Conservation (phyloP, 306 rosid genomes). For the Luffa acutangula region DNA sequence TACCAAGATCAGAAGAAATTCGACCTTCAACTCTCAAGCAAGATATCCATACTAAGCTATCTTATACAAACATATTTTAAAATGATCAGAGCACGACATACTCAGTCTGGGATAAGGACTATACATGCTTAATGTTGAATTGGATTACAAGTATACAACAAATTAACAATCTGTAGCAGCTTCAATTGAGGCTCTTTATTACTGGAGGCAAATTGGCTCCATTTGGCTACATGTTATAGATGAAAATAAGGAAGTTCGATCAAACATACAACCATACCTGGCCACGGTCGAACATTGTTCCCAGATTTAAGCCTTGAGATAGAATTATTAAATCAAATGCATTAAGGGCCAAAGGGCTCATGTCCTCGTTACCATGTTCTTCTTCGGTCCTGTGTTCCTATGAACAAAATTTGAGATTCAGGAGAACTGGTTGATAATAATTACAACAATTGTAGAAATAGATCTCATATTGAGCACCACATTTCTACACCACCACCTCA, state of each 20-base stretch:
- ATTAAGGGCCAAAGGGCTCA: constrained; percentile 67
- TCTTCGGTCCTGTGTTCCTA: constrained; percentile 46
- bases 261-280: constrained; percentile 30
- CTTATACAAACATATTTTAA: not conserved
- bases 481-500: not conserved
- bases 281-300: constrained; percentile 66
- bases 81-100: not conserved
- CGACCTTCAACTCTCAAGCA: not conserved
- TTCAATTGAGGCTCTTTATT: not conserved
- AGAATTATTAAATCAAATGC: constrained; percentile 79
- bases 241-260: not conserved
- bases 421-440: constrained; percentile 9
- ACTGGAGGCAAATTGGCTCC: not conserved
- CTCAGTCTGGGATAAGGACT: not conserved
- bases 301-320: constrained; percentile 88
- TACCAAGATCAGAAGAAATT: constrained; percentile 13
- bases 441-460: not conserved
- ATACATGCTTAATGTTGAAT: not conserved
- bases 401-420: constrained; percentile 9
- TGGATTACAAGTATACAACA: not conserved
- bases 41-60: not conserved
- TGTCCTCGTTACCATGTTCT: constrained; percentile 41
- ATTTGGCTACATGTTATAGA: not conserved
- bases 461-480: not conserved
- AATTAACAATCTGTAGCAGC: not conserved